Conservation (phyloP, 805 yeast species). For the Kodamaea sagamina region DNA sequence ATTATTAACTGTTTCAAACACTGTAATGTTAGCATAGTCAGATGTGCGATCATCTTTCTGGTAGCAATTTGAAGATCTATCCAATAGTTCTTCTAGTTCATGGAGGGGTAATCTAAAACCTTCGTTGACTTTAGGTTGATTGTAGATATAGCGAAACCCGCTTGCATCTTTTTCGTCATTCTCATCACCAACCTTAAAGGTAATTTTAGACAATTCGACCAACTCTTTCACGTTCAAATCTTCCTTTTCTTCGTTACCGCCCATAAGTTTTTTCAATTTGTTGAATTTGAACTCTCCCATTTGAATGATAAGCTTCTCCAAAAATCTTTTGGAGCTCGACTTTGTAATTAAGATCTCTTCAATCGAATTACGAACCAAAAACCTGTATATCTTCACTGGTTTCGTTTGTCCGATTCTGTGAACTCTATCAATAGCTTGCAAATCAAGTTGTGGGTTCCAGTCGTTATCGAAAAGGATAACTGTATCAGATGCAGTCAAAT, state of each 20-base stretch:
- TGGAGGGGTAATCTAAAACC: slow-evolving; percentile 27
- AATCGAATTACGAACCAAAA: slow-evolving; percentile 74
- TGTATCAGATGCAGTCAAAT: slow-evolving; percentile 82
- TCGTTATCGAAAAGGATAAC: slow-evolving; percentile 90
- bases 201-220: slow-evolving; percentile 12
- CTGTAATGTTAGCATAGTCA: slow-evolving; percentile 31
- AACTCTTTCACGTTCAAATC: slow-evolving; percentile 19
- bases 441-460: slow-evolving; percentile 96
- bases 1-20: slow-evolving; percentile 38
- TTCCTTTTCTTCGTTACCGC: slow-evolving; percentile 17
- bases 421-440: slow-evolving; percentile 94
- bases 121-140: not conserved
- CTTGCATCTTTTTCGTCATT: slow-evolving; percentile 7
- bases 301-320: slow-evolving; percentile 67
- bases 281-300: slow-evolving; percentile 41
- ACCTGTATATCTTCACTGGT: slow-evolving; percentile 80
- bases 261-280: slow-evolving; percentile 24
- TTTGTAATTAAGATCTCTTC: slow-evolving; percentile 80
- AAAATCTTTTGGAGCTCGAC: slow-evolving; percentile 76
- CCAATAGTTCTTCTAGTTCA: slow-evolving; percentile 53
- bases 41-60: slow-evolving; percentile 18
- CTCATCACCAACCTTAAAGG: slow-evolving; percentile 9
- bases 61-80: slow-evolving; percentile 50
- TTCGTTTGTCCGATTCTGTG: slow-evolving; percentile 89
- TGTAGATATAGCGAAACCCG: slow-evolving; percentile 7